Conservation (phyloP, 2,329 filamentous ascomycete genomes). For the Trichophyton rubrum region DNA sequence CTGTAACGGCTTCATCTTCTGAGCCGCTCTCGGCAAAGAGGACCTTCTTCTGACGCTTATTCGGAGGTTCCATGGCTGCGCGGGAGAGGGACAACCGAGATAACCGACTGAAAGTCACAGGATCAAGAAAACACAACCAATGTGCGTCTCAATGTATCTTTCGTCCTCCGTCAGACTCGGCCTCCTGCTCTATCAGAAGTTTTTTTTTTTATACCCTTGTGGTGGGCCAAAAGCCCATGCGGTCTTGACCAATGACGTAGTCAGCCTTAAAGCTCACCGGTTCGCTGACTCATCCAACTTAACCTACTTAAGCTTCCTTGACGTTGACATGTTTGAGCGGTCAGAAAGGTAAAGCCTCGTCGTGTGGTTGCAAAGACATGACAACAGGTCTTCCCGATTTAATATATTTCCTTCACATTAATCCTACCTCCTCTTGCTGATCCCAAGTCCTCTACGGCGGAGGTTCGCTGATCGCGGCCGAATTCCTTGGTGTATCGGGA, state of each 20-base stretch:
- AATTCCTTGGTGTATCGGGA: background rate
- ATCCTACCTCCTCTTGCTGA: background rate
- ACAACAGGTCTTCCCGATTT: background rate
- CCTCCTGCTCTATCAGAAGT: background rate
- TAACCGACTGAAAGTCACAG: background rate
- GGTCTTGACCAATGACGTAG: background rate
- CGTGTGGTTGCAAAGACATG: background rate
- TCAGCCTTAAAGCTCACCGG: constrained; percentile 1
- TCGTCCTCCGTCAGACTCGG: background rate
- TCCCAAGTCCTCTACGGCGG: background rate
- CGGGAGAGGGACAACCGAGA: background rate
- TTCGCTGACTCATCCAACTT: background rate
- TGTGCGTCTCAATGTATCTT: background rate
- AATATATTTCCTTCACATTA: background rate
- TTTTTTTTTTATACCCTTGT: background rate
- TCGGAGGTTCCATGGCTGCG: constrained; percentile 29
- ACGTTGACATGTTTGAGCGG: background rate
- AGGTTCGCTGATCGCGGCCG: background rate
- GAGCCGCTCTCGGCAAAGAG: constrained; percentile 30
- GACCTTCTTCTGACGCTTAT: constrained; percentile 30
- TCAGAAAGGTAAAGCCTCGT: background rate
- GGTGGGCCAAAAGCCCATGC: background rate
- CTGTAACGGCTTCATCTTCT: constrained; percentile 26
- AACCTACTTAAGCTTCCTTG: background rate
- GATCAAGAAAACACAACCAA: background rate